Conservation (phyloP, 2,329 filamentous ascomycete genomes). For the Akanthomyces muscarius region DNA sequence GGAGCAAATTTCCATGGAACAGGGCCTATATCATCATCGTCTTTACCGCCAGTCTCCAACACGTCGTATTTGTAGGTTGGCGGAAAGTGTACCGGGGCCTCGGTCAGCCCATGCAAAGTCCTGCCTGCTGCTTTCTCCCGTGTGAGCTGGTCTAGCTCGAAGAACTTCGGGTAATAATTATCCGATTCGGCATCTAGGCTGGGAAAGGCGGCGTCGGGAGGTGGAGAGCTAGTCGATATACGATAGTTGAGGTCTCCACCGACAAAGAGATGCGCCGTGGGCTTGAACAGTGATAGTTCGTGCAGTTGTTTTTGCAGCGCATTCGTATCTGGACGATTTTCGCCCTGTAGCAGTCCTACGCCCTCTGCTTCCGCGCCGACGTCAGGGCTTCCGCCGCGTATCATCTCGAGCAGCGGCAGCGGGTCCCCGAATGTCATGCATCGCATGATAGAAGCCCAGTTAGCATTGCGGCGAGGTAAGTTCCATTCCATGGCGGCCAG, state of each 20-base stretch:
- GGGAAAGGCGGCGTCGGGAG: conserved; percentile 58
- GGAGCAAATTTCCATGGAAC: conserved; percentile 68
- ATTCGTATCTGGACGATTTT: conserved; percentile 14
- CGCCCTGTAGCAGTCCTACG: conserved; percentile 19
- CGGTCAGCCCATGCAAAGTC: conserved; percentile 73
- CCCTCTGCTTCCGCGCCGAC: conserved; percentile 17
- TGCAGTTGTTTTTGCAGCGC: conserved; percentile 46
- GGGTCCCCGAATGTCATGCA: conserved; percentile 69
- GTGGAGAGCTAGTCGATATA: conserved; percentile 64
- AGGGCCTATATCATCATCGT: conserved; percentile 32
- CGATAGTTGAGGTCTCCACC: conserved; percentile 95
- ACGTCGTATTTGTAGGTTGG: conserved; percentile 89
- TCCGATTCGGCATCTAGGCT: conserved; percentile 52
- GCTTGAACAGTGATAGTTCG: conserved; percentile 66
- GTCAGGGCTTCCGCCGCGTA: conserved; percentile 22
- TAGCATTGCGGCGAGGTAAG: conserved; percentile 70
- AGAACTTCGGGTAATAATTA: conserved; percentile 62
- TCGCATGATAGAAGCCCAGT: conserved; percentile 82
- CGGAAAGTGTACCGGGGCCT: conserved; percentile 72
- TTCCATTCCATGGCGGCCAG: conserved; percentile 84
- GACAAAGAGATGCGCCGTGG: conserved; percentile 74
- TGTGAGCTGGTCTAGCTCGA: conserved; percentile 74
- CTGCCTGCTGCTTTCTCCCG: conserved; percentile 64
- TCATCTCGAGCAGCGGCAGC: conserved; percentile 31
- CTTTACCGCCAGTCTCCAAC: conserved; percentile 26